phyloP scores from a whole-genome alignment of 2,329 filamentous ascomycete species.

The Ophiostoma angusticollis region DNA sequence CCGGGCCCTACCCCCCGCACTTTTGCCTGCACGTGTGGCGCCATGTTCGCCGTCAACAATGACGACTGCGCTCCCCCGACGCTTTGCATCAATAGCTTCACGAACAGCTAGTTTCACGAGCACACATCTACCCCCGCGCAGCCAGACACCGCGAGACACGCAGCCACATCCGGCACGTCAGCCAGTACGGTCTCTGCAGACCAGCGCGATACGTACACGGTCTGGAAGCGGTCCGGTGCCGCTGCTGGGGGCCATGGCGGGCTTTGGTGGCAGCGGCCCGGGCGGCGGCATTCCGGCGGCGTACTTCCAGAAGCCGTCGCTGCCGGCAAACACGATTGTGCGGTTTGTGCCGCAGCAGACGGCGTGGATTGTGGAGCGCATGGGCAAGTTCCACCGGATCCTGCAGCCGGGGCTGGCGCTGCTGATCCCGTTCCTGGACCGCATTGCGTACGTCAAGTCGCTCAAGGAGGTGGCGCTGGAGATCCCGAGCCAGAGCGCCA shows the following conservation, averaged over 20 bases:
- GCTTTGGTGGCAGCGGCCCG: conserved; percentile 8
- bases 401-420: conserved; percentile 84
- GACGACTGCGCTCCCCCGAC: background rate
- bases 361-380: conserved; percentile 98
- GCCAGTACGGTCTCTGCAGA: conserved; percentile 15
- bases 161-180: background rate
- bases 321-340: conserved; percentile 88
- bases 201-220: conserved; percentile 13
- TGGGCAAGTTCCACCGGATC: conserved; percentile 95
- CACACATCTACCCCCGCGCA: too few species aligned
- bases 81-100: conserved; percentile 3
- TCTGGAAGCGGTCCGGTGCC: conserved; percentile 14
- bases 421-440: conserved; percentile 79
- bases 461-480: conserved; percentile 93
- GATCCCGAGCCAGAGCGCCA: conserved; percentile 94
- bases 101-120: background rate
- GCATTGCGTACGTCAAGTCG: conserved; percentile 95
- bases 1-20: conserved; percentile 15
- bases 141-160: background rate
- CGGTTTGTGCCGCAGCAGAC: conserved; percentile 99
- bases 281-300: conserved; percentile 38
- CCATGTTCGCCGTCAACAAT: background rate
- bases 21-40: conserved; percentile 7
- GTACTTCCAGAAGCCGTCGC: conserved; percentile 64
- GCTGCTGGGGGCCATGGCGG: conserved; percentile 20